A percentile compares a stretch with the other conserved stretches of the same genome.
Evolutionary conservation across 2,329 filamentous ascomycete species (phyloP).

Genomic region (Microdochium nivale): DNA sequence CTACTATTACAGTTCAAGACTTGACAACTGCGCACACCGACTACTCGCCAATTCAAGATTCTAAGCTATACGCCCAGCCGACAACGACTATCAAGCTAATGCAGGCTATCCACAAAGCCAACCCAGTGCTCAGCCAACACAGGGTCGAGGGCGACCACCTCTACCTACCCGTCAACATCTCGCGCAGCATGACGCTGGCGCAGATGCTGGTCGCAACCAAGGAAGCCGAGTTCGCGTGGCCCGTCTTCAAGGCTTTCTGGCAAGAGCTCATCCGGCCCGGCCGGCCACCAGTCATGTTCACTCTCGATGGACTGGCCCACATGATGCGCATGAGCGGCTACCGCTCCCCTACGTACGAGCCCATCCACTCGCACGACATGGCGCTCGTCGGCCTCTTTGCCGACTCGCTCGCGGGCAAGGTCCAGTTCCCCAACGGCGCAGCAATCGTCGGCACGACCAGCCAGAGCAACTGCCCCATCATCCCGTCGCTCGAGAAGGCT

Average conservation of each 20-base stretch:
- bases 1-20: constrained; percentile 58
- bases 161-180: constrained; percentile 51
- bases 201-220: constrained; percentile 62
- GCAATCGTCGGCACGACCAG: constrained; percentile 68
- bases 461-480: constrained; percentile 57
- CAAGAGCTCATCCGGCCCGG: constrained; percentile 55
- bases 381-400: constrained; percentile 67
- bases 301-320: constrained; percentile 71
- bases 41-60: constrained; percentile 62
- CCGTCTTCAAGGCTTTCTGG: constrained; percentile 72
- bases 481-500: constrained; percentile 60
- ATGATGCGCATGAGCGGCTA: constrained; percentile 76
- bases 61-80: constrained; percentile 66
- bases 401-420: constrained; percentile 57
- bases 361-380: constrained; percentile 81
- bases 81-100: constrained; percentile 69
- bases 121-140: constrained; percentile 53
- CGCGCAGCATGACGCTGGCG: constrained; percentile 51
- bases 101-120: constrained; percentile 63
- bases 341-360: constrained; percentile 58
- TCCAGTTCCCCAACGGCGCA: constrained; percentile 61
- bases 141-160: constrained; percentile 41
- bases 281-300: constrained; percentile 54
- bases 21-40: constrained; percentile 72
- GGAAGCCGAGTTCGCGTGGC: constrained; percentile 71